phyloP scores from a whole-genome alignment of 2,329 filamentous ascomycete species.

The Claviceps pusilla region DNA sequence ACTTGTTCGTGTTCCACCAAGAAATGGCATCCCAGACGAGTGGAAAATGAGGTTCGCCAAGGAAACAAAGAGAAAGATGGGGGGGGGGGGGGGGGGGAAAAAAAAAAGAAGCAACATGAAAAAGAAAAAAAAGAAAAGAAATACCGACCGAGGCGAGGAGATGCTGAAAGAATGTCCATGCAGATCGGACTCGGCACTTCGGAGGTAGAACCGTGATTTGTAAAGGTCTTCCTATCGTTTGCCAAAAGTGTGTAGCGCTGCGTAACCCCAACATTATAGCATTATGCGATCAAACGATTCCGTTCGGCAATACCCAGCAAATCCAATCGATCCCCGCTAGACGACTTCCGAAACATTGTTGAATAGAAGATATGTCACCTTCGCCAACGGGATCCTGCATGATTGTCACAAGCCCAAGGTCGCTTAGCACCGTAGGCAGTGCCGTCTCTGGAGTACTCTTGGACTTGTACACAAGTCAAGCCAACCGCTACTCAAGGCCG shows the following conservation, averaged over 20 bases:
- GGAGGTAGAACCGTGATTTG: neutral
- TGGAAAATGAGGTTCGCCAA: neutral
- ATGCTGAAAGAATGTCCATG: neutral
- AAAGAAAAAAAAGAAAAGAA: neutral
- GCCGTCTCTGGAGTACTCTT: neutral
- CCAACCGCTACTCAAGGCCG: neutral
- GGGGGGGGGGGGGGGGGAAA: too few relatives aligned
- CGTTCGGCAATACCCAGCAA: neutral
- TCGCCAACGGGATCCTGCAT: constrained; percentile 1
- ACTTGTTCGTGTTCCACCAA: too few relatives aligned
- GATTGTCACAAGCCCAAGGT: neutral
- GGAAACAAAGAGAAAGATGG: too few relatives aligned
- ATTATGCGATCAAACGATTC: neutral
- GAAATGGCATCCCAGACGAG: neutral
- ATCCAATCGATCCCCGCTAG: neutral
- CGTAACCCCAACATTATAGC: neutral
- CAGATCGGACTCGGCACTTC: neutral
- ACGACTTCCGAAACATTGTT: neutral
- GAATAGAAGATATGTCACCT: too few relatives aligned
- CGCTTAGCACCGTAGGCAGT: neutral
- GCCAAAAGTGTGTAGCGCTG: neutral
- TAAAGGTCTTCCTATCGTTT: neutral
- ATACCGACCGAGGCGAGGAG: too few relatives aligned
- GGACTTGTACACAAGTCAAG: neutral
- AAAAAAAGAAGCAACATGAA: neutral